Percentiles rank a stretch among this genome's conserved stretches.
Conservation (phyloP, 148 eudicot genomes). For the Rheum nobile region DNA sequence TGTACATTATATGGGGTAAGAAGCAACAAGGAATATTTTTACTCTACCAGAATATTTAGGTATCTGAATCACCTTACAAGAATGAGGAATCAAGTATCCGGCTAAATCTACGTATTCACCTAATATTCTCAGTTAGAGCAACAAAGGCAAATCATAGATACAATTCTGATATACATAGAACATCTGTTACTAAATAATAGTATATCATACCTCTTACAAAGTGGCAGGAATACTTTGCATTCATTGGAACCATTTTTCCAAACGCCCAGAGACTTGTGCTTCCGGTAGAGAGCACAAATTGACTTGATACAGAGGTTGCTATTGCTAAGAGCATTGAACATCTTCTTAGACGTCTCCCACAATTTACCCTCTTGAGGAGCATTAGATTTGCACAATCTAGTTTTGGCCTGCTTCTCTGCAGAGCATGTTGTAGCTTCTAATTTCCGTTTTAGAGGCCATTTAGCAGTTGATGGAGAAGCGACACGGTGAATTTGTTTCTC, state of each 20-base stretch:
- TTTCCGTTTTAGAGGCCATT: neutral
- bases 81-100: neutral
- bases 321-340: neutral
- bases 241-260: neutral
- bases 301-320: neutral
- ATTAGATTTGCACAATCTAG: neutral
- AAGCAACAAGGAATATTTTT: neutral
- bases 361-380: neutral
- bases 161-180: neutral
- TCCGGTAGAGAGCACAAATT: slow-evolving; percentile 2
- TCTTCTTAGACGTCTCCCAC: neutral
- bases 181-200: neutral
- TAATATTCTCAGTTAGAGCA: neutral
- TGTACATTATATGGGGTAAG: neutral
- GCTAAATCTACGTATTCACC: neutral
- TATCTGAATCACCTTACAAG: neutral
- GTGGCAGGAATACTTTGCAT: too few relatives aligned
- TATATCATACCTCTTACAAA: slow-evolving; percentile 7
- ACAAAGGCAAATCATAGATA: neutral
- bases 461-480: neutral
- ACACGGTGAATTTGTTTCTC: neutral
- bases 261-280: neutral
- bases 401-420: neutral
- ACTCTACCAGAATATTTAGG: neutral
- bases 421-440: neutral